Percentiles rank a stretch among this genome's conserved stretches.
These are phyloP conservation scores for Dictyostelium purpureum DNA, from an alignment of 78 protist species.

Conservation along the genomic window DNA sequence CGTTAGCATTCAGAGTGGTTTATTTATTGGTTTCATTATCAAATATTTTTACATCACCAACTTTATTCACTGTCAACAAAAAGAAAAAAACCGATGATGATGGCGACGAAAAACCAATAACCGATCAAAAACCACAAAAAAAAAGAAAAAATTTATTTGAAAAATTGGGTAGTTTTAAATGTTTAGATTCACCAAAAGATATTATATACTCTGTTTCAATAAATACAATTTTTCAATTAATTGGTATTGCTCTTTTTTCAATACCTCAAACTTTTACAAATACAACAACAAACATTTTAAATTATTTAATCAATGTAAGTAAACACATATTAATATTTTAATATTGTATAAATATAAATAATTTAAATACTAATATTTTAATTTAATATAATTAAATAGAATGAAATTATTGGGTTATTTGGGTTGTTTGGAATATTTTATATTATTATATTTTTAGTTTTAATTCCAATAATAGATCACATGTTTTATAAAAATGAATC, in stretches of 20 bases:
- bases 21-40: conserved; percentile 27
- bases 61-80: conserved; percentile 4
- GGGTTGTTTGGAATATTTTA: neutral
- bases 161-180: neutral
- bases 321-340: neutral
- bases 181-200: conserved; percentile 43
- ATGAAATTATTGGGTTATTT: neutral
- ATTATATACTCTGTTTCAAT: conserved; percentile 35
- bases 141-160: neutral
- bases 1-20: conserved; percentile 20
- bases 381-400: neutral
- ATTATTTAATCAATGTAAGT: neutral
- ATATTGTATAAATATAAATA: neutral
- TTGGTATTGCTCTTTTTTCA: conserved; percentile 27
- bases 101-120: neutral
- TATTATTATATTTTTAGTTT: conserved; percentile 12
- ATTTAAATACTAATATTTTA: neutral
- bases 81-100: too few relatives aligned
- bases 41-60: conserved; percentile 51
- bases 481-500: conserved; percentile 21
- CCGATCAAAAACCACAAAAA: neutral
- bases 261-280: conserved; percentile 41
- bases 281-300: neutral
- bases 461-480: conserved; percentile 27
- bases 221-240: neutral